phyloP scores from a whole-genome alignment of 2,329 filamentous ascomycete genomes.

The Colletotrichum limetticola region DNA sequence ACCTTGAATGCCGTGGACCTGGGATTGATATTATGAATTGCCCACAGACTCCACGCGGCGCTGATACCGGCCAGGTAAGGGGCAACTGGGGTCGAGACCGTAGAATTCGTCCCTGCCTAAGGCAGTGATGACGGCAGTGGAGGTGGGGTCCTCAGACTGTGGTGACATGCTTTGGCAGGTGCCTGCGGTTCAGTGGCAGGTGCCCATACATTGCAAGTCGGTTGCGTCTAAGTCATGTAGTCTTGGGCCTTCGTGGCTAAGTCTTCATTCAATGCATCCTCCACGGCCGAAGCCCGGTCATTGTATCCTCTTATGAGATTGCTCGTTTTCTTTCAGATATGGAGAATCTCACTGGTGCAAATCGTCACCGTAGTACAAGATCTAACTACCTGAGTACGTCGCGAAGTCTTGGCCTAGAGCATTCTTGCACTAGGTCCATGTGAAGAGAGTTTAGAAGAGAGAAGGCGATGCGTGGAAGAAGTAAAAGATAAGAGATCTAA shows the following conservation, averaged over 20 bases:
- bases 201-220: not conserved
- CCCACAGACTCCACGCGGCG: slow-evolving; percentile 20
- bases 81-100: slow-evolving; percentile 27
- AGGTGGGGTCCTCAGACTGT: slow-evolving; percentile 23
- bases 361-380: not conserved
- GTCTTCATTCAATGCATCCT: not conserved
- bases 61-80: slow-evolving; percentile 33
- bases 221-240: not conserved
- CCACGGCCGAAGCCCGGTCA: not conserved
- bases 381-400: not conserved
- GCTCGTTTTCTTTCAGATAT: not conserved
- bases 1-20: slow-evolving; percentile 20
- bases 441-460: slow-evolving; percentile 4
- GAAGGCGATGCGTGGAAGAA: slow-evolving; percentile 20
- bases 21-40: slow-evolving; percentile 27
- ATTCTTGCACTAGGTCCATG: not conserved
- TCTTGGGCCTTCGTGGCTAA: too few relatives aligned
- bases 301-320: not conserved
- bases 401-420: not conserved
- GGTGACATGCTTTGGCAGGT: slow-evolving; percentile 7
- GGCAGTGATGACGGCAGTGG: slow-evolving; percentile 31
- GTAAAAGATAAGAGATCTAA: not conserved
- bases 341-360: not conserved
- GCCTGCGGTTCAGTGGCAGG: not conserved
- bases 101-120: slow-evolving; percentile 29